Evolutionary conservation across 1,284 basidiomycete species (phyloP), one percentile per base, ranked within the genome.

Genomic region (Peniophora sp.): DNA sequence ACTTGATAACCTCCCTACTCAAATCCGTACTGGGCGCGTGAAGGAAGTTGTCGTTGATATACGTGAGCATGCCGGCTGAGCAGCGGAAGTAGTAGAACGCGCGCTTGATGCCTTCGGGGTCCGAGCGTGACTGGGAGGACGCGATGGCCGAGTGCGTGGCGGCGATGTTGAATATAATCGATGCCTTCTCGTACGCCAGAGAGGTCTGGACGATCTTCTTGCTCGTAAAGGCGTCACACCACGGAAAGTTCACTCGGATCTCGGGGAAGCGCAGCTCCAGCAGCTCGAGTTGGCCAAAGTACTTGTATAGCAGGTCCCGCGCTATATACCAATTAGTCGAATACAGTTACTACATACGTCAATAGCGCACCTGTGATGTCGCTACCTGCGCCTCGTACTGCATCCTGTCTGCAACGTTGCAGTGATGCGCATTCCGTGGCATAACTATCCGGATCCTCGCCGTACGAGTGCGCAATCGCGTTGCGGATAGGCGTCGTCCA

Each of bases 1-100:
- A 90, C 67, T 96, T 95, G 73, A 99, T 81, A 48, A 99, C 91
- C 52, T 98, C 95, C 24, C 92, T 80, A 64, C 88, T 89, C 50
- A 99, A 80, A 69, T 99, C 97, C 1, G 92, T 97, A n/a, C 91
- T 95, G 0, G 97, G 97, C 0, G 97, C 97, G 63, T 99, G 97
- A 0, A 99, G 72, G 68, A 99, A 99, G 77, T 99, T 99, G 68
- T 99, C 96, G 71, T 98, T 98, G 76, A 99, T 96, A 65, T 99
- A 99, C 10, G 87, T 92, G 61, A 98, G 81, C 92, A 99, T 97
- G 20, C 97, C 97, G 0, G 96, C 92, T 34, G 91, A 86, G n/a
- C 91, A 87, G 17, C 90, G 78, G 60, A 93, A 89, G 66, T 94
- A 94, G 68, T 93, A 83, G 72, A 97, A 99, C 0, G 94, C 83